A percentile compares a stretch with the other conserved stretches of the same genome.
Evolutionary conservation across 1,284 basidiomycete species (phyloP).

Genomic region (Cutaneotrichosporon sp.): DNA sequence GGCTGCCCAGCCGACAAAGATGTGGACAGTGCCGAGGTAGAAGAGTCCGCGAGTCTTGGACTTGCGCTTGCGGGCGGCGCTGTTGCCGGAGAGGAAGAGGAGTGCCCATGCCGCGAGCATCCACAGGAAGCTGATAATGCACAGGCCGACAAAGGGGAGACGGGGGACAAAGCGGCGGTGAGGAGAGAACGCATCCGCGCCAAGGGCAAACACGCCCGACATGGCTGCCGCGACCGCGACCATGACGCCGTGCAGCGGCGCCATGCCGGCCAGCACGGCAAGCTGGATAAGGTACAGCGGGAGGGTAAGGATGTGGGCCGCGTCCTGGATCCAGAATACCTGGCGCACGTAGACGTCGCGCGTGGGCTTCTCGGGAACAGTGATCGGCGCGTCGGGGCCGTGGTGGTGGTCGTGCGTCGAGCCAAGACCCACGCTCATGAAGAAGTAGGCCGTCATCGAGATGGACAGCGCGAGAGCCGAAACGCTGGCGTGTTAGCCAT

Average conservation of each 20-base stretch:
- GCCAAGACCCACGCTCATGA: conserved; percentile 39
- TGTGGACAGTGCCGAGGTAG: conserved; percentile 30
- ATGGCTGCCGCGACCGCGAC: conserved; percentile 34
- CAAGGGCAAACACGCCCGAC: conserved; percentile 14
- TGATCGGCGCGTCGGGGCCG: neutral
- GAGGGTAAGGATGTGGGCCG: conserved; percentile 28
- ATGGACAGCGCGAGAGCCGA: conserved; percentile 35
- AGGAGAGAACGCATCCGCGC: neutral
- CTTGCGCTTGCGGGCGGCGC: conserved; percentile 28
- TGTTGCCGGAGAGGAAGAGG: conserved; percentile 33
- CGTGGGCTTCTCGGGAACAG: conserved; percentile 1
- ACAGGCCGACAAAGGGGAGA: conserved; percentile 19
- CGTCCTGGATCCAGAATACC: conserved; percentile 30
- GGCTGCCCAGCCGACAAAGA: conserved; percentile 34
- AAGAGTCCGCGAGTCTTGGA: conserved; percentile 34
- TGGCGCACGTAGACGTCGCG: conserved; percentile 28
- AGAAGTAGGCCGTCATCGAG: conserved; percentile 39
- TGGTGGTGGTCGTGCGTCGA: conserved; percentile 10
- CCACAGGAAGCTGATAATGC: conserved; percentile 25
- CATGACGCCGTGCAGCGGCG: conserved; percentile 22
- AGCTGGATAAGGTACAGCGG: conserved; percentile 37
- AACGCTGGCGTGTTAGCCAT: conserved; percentile 18
- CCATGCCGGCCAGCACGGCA: conserved; percentile 33
- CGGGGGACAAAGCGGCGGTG: conserved; percentile 2
- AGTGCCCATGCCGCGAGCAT: conserved; percentile 27